These are phyloP conservation scores for Sphaerulina musiva DNA, from an alignment of 2,329 filamentous ascomycete species.

Conservation along the genomic window DNA sequence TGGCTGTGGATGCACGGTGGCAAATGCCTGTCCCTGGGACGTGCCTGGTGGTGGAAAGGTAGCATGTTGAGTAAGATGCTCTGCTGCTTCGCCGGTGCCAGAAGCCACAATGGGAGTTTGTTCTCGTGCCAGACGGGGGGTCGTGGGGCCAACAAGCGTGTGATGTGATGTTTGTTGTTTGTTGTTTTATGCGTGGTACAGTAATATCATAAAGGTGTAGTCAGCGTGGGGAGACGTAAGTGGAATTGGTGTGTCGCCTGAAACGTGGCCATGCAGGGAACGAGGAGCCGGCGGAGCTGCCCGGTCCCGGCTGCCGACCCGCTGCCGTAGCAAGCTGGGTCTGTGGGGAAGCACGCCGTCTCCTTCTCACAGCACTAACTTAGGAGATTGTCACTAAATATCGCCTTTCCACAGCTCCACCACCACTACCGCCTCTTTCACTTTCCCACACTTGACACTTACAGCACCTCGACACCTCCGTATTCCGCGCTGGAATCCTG, in stretches of 20 bases:
- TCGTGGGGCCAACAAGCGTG: too few relatives aligned
- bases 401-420: too few relatives aligned
- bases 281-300: background rate
- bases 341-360: too few relatives aligned
- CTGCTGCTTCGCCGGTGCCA: background rate
- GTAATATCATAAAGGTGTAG: background rate
- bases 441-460: background rate
- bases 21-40: conserved; percentile 14
- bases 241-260: background rate
- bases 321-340: too few relatives aligned
- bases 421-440: too few relatives aligned
- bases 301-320: background rate
- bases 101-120: conserved; percentile 11
- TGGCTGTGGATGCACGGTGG: conserved; percentile 6
- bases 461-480: background rate
- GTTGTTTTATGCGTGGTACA: background rate
- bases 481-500: background rate
- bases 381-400: too few relatives aligned
- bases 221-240: background rate
- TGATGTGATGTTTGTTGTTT: background rate
- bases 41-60: background rate
- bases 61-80: conserved; percentile 14
- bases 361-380: too few relatives aligned
- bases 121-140: background rate
- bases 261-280: background rate